phyloP scores from a whole-genome alignment of 2,329 filamentous ascomycete species.

The Xylariaceae sp. region DNA sequence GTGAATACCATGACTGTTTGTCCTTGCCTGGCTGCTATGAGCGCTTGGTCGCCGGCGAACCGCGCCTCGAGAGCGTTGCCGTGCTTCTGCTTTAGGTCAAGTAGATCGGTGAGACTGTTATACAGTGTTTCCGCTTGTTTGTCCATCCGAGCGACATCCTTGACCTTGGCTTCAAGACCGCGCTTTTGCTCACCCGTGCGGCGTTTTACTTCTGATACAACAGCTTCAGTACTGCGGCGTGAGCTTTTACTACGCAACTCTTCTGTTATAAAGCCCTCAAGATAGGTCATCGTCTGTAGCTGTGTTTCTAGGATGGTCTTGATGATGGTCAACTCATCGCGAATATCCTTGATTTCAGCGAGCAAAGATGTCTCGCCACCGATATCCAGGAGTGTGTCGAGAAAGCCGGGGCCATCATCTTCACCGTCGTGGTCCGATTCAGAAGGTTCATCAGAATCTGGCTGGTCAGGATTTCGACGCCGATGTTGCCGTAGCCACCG shows the following conservation, averaged over 20 bases:
- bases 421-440: slow-evolving; percentile 9
- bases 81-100: slow-evolving; percentile 65
- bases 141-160: slow-evolving; percentile 60
- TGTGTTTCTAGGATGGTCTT: slow-evolving; percentile 47
- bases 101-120: slow-evolving; percentile 53
- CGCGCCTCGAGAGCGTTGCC: slow-evolving; percentile 62
- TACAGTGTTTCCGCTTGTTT: slow-evolving; percentile 57
- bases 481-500: slow-evolving; percentile 42
- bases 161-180: slow-evolving; percentile 51
- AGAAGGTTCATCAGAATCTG: not conserved
- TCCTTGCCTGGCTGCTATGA: slow-evolving; percentile 49
- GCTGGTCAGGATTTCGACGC: slow-evolving; percentile 23
- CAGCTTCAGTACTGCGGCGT: slow-evolving; percentile 23
- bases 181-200: slow-evolving; percentile 53
- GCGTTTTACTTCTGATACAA: slow-evolving; percentile 45
- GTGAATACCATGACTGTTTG: slow-evolving; percentile 43
- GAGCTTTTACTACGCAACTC: slow-evolving; percentile 28
- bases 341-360: slow-evolving; percentile 61
- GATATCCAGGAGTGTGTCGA: slow-evolving; percentile 55
- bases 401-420: slow-evolving; percentile 35
- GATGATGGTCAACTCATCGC: slow-evolving; percentile 62
- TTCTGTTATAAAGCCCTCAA: slow-evolving; percentile 40
- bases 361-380: slow-evolving; percentile 56
- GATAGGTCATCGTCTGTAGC: slow-evolving; percentile 41
- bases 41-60: slow-evolving; percentile 56